Percentiles rank a stretch among this genome's conserved stretches.
Conservation (phyloP, 176 grass and related monocot genomes). For the Coix lacrymajobi region DNA sequence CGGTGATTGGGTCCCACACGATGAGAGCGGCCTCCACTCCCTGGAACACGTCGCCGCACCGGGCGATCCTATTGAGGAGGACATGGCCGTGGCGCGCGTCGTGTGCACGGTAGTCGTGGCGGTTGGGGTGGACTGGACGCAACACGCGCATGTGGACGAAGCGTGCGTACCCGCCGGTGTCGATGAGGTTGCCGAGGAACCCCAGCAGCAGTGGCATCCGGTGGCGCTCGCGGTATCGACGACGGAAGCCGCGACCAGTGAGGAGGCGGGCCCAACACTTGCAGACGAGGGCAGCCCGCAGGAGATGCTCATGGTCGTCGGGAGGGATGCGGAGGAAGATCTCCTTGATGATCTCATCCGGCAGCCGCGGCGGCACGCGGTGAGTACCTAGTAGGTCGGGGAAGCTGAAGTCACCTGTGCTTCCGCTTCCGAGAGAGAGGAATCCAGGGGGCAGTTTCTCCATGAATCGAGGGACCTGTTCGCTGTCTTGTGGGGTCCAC, state of each 20-base stretch:
- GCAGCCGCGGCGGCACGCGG: neutral
- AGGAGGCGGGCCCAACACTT: neutral
- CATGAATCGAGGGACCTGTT: neutral
- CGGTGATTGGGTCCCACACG: neutral
- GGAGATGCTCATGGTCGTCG: neutral
- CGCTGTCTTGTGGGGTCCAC: neutral
- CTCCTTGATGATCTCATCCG: neutral
- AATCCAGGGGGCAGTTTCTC: neutral
- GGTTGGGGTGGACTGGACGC: neutral
- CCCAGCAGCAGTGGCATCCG: neutral
- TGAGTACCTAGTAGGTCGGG: neutral
- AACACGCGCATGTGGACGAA: neutral
- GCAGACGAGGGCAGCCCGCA: neutral
- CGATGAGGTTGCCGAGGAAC: neutral
- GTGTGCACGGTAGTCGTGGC: neutral
- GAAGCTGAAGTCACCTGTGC: too few relatives aligned
- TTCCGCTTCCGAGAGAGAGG: neutral
- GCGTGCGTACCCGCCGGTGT: neutral
- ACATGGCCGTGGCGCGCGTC: conserved; percentile 9
- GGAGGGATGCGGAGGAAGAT: neutral
- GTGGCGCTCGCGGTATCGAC: neutral
- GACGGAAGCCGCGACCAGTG: neutral
- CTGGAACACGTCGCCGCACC: neutral
- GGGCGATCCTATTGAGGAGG: neutral
- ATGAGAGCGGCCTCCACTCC: neutral